Percentiles rank a stretch among this genome's conserved stretches.
Evolutionary conservation across 2,329 filamentous ascomycete genomes (phyloP).

Genomic region (Albophoma yamanashiensis): DNA sequence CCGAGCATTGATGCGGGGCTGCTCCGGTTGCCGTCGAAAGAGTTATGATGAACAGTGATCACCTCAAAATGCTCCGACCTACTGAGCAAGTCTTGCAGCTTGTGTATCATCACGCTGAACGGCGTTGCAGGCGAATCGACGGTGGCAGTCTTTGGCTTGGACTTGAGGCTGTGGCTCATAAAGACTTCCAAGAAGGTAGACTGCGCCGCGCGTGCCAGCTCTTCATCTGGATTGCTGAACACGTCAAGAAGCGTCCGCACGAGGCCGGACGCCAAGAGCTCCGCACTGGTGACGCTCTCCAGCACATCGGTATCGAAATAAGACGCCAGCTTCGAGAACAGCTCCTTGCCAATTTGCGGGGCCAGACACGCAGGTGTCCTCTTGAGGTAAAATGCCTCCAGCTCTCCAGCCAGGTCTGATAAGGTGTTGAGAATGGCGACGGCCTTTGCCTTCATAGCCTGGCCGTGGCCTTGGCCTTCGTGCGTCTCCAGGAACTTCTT

Average conservation of each 20-base stretch:
- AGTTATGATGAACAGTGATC: constrained; percentile 86
- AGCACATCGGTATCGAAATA: constrained; percentile 85
- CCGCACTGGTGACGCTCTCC: constrained; percentile 90
- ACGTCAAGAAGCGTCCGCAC: constrained; percentile 75
- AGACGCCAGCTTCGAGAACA: constrained; percentile 67
- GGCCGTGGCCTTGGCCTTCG: constrained; percentile 63
- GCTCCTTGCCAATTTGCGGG: constrained; percentile 42
- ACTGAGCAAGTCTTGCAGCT: constrained; percentile 91
- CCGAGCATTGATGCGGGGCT: constrained; percentile 93
- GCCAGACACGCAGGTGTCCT: constrained; percentile 34
- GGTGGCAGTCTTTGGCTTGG: constrained; percentile 52
- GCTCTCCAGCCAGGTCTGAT: constrained; percentile 58
- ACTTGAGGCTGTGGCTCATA: constrained; percentile 65
- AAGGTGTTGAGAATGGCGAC: constrained; percentile 63
- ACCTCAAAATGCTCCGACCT: constrained; percentile 97
- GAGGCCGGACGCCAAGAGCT: constrained; percentile 81
- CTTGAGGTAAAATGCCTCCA: constrained; percentile 59
- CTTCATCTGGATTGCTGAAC: constrained; percentile 61
- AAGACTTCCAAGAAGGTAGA: constrained; percentile 85
- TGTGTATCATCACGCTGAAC: constrained; percentile 84
- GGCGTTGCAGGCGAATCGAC: constrained; percentile 65
- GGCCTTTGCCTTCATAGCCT: constrained; percentile 69
- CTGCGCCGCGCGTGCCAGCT: constrained; percentile 55
- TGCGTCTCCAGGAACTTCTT: constrained; percentile 77
- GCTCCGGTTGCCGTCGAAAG: constrained; percentile 79